Percentiles rank a stretch among this genome's conserved stretches.
These are phyloP conservation scores for Phaeotremella skinneri DNA, from an alignment of 768 basidiomycete species.

Conservation along the genomic window DNA sequence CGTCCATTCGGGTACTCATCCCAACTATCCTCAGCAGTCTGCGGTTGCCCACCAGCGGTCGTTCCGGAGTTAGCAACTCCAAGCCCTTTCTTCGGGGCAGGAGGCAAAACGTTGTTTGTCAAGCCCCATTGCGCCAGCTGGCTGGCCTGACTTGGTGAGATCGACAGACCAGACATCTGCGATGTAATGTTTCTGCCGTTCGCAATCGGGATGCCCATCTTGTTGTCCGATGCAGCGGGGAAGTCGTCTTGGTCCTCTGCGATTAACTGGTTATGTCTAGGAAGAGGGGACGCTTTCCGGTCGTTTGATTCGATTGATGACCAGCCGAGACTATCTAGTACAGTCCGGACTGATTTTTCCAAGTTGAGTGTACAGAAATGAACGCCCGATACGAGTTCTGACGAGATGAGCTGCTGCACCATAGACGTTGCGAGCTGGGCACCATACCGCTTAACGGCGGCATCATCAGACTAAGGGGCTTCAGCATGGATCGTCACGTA, in stretches of 20 bases:
- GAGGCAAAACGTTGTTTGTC: constrained; percentile 36
- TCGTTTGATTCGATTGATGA: constrained; percentile 29
- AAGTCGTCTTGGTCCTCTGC: constrained; percentile 38
- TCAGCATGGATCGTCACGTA: background rate
- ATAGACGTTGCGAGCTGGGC: constrained; percentile 77
- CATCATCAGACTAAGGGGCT: constrained; percentile 74
- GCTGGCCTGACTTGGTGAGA: constrained; percentile 53
- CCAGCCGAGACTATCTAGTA: constrained; percentile 80
- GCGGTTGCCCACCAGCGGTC: constrained; percentile 30
- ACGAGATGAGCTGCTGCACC: constrained; percentile 62
- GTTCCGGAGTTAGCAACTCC: constrained; percentile 36
- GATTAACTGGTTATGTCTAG: constrained; percentile 45
- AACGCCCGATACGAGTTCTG: constrained; percentile 58
- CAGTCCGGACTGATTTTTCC: constrained; percentile 86
- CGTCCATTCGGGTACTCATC: constrained; percentile 54
- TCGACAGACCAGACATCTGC: constrained; percentile 48
- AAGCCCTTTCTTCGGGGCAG: constrained; percentile 37
- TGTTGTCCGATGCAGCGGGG: constrained; percentile 54
- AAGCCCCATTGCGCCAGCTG: constrained; percentile 47
- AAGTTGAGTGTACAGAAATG: constrained; percentile 97
- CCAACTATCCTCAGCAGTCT: constrained; percentile 48
- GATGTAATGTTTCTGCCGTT: constrained; percentile 4
- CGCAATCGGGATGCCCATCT: background rate
- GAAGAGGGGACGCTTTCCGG: constrained; percentile 48
- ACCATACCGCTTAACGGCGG: constrained; percentile 92